These are phyloP conservation scores for Gyromitra esculenta DNA, from an alignment of 2,329 filamentous ascomycete species.

Conservation along the genomic window DNA sequence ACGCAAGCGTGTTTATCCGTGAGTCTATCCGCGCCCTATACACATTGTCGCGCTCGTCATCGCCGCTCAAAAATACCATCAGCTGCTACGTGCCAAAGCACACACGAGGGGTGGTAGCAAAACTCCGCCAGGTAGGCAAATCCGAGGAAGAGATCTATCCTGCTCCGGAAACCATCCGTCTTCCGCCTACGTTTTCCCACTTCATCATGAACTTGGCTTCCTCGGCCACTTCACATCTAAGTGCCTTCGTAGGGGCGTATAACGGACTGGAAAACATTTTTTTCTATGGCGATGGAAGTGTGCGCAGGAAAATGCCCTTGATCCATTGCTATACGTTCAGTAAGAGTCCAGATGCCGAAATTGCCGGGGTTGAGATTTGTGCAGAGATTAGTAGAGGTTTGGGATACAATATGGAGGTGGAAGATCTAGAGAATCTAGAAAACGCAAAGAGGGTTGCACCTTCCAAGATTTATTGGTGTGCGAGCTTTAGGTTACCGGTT, in stretches of 20 bases:
- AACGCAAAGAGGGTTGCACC: constrained; percentile 89
- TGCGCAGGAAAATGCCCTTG: constrained; percentile 73
- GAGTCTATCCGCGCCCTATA: constrained; percentile 72
- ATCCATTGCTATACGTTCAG: constrained; percentile 94
- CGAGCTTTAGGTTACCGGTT: constrained; percentile 83
- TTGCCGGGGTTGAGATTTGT: constrained; percentile 72
- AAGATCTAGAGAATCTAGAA: constrained; percentile 67
- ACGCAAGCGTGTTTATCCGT: constrained; percentile 83
- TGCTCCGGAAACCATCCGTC: constrained; percentile 62
- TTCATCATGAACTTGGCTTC: constrained; percentile 98
- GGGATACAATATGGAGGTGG: constrained; percentile 67
- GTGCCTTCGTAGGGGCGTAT: constrained; percentile 81
- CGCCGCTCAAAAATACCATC: constrained; percentile 66
- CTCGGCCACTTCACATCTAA: constrained; percentile 83
- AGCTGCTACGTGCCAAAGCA: constrained; percentile 60
- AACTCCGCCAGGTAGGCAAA: constrained; percentile 50
- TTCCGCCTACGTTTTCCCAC: constrained; percentile 82
- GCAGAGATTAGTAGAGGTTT: constrained; percentile 72
- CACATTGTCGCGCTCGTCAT: constrained; percentile 64
- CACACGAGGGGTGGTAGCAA: constrained; percentile 39
- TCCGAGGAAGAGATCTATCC: constrained; percentile 54
- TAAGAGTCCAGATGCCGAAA: constrained; percentile 79
- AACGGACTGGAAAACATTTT: constrained; percentile 70
- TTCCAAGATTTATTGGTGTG: constrained; percentile 96
- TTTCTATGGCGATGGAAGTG: constrained; percentile 62